Base-by-base conservation (phyloP, 1,284 basidiomycete species). In the Fistulina hepatica region DNA sequence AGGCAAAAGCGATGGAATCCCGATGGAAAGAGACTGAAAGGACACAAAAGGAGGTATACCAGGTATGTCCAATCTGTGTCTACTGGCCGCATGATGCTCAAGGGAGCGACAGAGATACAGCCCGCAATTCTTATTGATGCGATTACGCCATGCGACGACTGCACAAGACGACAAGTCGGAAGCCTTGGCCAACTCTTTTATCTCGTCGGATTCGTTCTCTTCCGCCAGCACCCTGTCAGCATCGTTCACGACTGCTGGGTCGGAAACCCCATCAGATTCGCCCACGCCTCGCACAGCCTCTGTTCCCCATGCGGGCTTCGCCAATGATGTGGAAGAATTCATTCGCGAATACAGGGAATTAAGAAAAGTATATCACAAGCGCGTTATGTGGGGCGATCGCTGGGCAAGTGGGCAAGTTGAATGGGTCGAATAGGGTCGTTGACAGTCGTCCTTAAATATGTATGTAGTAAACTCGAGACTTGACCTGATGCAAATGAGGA, bases 131-230 rank as follows among this genome's bases (percentile, higher is more conserved):
- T 73, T 94, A 24, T 73, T 86, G 37, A 74, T 92, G 61, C 76
- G 91, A 2, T 70, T 94, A 10, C 72, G 79, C 33, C 88, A 93
- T 51, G 83, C 88, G 16, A 80, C 82, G 8, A 85, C 81, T 0
- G 81, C 82, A 16, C 90, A 93, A 58, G 92, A 97, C 49, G 89
- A 91, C 44, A 60, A 71, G 12, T 91, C 88, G 2, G 92, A 97
- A 56, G 67, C 76, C 5, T 60, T 92, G 19, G 88, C 89, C 0
- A 73, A 77, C 12, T 61, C 75, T 0, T 93, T 95, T 52, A 73
- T 92, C 21, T 80, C 85, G 31, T 44, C 43, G 16, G n/a, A n/a
- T n/a, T n/a, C n/a, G n/a, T n/a, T n/a, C n/a, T n/a, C n/a, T n/a
- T 45, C 49, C 7, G 33, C 59, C 16, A n/a, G n/a, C n/a, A n/a